These are phyloP conservation scores for Schizopora paradoxa DNA, from an alignment of 1,284 basidiomycete genomes.

Conservation along the genomic window DNA sequence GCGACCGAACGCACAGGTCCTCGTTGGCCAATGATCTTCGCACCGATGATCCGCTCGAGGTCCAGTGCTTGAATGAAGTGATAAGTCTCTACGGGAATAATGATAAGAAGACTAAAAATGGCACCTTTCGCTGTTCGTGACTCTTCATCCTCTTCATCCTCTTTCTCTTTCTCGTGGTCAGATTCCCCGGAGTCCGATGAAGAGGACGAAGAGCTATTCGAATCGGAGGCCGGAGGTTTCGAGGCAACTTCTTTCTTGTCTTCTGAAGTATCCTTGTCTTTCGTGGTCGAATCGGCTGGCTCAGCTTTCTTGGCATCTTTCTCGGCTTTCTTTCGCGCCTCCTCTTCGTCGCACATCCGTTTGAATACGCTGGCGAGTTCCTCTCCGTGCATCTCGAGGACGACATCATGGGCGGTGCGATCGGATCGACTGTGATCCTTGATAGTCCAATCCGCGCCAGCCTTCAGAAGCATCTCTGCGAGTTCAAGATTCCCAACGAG, in stretches of 20 bases:
- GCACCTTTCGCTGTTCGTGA: not conserved
- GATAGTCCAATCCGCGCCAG: not conserved
- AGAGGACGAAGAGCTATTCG: no score
- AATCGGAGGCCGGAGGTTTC: no score
- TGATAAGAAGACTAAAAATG: not conserved
- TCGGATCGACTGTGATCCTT: not conserved
- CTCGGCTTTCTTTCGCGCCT: not conserved
- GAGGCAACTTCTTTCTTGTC: no score
- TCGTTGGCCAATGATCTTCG: not conserved
- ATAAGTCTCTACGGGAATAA: not conserved
- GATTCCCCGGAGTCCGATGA: no score
- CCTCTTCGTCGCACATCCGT: not conserved
- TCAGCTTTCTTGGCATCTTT: not conserved
- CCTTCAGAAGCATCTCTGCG: not conserved
- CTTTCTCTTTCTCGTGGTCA: no score
- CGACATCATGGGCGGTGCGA: not conserved
- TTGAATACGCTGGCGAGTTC: not conserved
- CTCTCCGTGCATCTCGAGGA: not conserved
- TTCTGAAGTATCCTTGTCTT: not conserved
- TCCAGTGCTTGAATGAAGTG: not conserved
- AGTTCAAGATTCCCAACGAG: not conserved
- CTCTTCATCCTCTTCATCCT: not conserved
- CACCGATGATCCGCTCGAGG: conserved; percentile 2
- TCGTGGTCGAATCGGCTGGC: no score
- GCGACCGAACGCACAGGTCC: conserved; percentile 1